phyloP scores from a whole-genome alignment of 148 eudicot genomes.

The Arbutus unedo region DNA sequence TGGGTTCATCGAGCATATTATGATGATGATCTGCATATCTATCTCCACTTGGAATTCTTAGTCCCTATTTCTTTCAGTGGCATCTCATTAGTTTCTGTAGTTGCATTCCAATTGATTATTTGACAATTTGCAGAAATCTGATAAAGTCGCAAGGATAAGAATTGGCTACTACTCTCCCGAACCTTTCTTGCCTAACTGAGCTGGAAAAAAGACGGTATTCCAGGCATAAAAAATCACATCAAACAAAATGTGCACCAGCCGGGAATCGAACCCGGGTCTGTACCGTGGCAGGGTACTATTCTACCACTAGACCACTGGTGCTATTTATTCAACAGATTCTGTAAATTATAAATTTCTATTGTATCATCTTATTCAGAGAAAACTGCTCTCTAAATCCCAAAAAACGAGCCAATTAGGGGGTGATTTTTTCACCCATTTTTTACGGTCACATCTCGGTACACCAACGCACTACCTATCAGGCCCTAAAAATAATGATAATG shows the following conservation, averaged over 20 bases:
- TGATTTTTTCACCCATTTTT: too few species aligned
- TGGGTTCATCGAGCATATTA: background rate
- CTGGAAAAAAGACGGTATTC: too few species aligned
- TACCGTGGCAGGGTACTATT: constrained; percentile 78
- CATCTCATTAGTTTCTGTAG: background rate
- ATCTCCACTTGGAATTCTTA: background rate
- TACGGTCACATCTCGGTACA: too few species aligned
- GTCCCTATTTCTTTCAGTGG: background rate
- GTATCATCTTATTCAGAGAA: too few species aligned
- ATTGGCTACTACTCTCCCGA: too few species aligned
- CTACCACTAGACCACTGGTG: constrained; percentile 73
- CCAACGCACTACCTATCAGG: too few species aligned
- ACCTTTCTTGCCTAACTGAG: background rate
- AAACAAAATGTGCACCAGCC: constrained; percentile 40
- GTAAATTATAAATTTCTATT: too few species aligned
- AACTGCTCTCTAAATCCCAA: too few species aligned
- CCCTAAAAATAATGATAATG: too few species aligned
- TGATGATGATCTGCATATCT: background rate
- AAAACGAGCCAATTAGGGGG: too few species aligned
- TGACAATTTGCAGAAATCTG: background rate
- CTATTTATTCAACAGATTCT: background rate
- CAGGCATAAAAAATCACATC: too few species aligned
- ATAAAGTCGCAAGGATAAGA: too few species aligned
- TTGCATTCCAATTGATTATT: background rate
- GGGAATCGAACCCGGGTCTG: constrained; percentile 75